Percentiles rank a stretch among this genome's conserved stretches.
Evolutionary conservation across 805 yeast species (phyloP).

Genomic region (Lipomyces spencermartinsiae): DNA sequence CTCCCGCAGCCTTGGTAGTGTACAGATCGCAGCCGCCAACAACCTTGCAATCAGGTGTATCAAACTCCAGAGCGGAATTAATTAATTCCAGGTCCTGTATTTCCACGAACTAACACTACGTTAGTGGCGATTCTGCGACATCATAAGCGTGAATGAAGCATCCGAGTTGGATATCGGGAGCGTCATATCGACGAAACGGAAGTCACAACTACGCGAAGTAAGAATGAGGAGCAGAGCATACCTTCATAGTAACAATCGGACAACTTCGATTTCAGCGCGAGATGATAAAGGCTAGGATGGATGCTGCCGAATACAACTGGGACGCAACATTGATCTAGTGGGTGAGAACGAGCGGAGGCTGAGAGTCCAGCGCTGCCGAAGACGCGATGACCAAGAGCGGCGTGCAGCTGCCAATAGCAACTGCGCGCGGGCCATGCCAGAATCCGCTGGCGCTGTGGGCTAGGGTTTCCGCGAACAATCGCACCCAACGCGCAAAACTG

Average conservation of each 20-base stretch:
- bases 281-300: neutral
- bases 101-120: conserved; percentile 72
- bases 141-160: neutral
- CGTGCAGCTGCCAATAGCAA: too few relatives aligned
- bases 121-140: conserved; percentile 7
- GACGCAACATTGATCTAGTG: neutral
- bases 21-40: conserved; percentile 92
- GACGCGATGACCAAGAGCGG: conserved; percentile 11
- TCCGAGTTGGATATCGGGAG: neutral
- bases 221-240: conserved; percentile 4
- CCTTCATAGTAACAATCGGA: conserved; percentile 18
- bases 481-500: neutral
- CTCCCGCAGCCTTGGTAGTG: conserved; percentile 87
- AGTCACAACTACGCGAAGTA: neutral
- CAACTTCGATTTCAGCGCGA: neutral
- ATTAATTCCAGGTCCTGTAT: conserved; percentile 91
- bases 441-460: conserved; percentile 21
- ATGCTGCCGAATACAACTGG: neutral
- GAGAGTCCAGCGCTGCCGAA: conserved; percentile 1
- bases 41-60: conserved; percentile 74
- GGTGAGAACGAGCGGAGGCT: neutral
- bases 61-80: conserved; percentile 82
- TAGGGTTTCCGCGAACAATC: conserved; percentile 8
- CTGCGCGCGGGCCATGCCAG: conserved; percentile 12
- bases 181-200: neutral